Evolutionary conservation across 495 filamentous ascomycete species (phyloP).

Genomic region (Achaetomiella virescens): DNA sequence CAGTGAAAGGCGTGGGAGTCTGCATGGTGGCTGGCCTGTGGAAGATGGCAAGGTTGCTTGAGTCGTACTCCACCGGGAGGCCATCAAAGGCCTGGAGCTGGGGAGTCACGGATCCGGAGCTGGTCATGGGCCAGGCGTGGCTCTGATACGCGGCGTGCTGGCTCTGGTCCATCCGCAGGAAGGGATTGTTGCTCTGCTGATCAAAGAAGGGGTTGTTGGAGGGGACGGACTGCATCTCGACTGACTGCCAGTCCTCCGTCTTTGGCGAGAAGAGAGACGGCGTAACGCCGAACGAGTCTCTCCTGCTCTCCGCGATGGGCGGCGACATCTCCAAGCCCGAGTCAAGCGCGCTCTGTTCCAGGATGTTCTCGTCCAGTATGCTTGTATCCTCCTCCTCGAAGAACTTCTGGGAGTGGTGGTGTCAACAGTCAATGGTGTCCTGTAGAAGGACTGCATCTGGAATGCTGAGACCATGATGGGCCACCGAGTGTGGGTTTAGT

Average conservation of each 20-base stretch:
- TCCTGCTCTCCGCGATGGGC: slow-evolving; percentile 57
- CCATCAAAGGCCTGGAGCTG: slow-evolving; percentile 54
- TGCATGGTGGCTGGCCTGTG: slow-evolving; percentile 43
- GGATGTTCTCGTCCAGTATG: slow-evolving; percentile 79
- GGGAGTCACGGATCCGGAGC: slow-evolving; percentile 45
- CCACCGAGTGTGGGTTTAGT: slow-evolving; percentile 15
- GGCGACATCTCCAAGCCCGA: slow-evolving; percentile 65
- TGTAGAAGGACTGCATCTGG: slow-evolving; percentile 56
- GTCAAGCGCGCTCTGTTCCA: slow-evolving; percentile 59
- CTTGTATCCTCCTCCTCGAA: slow-evolving; percentile 76
- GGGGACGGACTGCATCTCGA: slow-evolving; percentile 50
- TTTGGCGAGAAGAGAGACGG: slow-evolving; percentile 67
- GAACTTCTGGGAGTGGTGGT: slow-evolving; percentile 52
- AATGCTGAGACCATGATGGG: slow-evolving; percentile 47
- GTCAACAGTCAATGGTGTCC: slow-evolving; percentile 57
- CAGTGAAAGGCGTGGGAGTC: slow-evolving; percentile 48
- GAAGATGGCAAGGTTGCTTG: slow-evolving; percentile 44
- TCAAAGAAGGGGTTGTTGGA: slow-evolving; percentile 60
- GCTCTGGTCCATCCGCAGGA: slow-evolving; percentile 52
- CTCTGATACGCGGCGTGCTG: slow-evolving; percentile 45
- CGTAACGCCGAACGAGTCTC: slow-evolving; percentile 64
- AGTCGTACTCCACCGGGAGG: slow-evolving; percentile 56
- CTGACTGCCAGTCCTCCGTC: slow-evolving; percentile 63
- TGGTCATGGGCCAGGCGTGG: slow-evolving; percentile 53
- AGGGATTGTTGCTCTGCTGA: slow-evolving; percentile 48